Percentiles rank a stretch among this genome's conserved stretches.
Evolutionary conservation across 495 filamentous ascomycete species (phyloP).

Genomic region (Wilcoxina mikolae): DNA sequence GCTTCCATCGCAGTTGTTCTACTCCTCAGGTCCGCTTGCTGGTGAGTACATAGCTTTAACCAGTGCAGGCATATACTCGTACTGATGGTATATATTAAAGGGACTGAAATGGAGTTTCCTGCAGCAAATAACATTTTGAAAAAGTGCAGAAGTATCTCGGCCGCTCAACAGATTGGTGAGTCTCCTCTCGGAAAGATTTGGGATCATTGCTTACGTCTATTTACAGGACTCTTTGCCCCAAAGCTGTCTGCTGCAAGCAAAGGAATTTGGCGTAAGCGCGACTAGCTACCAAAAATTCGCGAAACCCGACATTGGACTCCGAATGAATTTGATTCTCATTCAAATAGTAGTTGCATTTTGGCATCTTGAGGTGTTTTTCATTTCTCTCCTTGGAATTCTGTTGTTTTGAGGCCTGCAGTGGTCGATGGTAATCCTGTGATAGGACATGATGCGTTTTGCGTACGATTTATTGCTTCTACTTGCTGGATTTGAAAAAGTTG

Average conservation of each 20-base stretch:
- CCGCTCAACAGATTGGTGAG: slow-evolving; percentile 71
- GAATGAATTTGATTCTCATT: not conserved
- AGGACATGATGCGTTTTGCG: not conserved
- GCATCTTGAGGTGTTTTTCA: not conserved
- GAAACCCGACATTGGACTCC: not conserved
- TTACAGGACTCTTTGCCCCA: slow-evolving; percentile 28
- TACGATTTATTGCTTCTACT: slow-evolving; percentile 4
- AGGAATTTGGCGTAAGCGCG: slow-evolving; percentile 26
- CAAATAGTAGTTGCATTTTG: not conserved
- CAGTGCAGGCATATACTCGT: slow-evolving; percentile 33
- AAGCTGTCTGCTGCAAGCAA: slow-evolving; percentile 25
- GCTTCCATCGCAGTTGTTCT: slow-evolving; percentile 35
- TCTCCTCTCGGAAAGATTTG: slow-evolving; percentile 13
- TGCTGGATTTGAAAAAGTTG: not conserved
- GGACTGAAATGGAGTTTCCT: slow-evolving; percentile 57
- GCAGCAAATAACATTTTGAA: slow-evolving; percentile 68
- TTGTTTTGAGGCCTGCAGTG: not conserved
- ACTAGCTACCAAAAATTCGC: slow-evolving; percentile 4
- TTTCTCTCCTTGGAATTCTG: not conserved
- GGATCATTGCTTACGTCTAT: too few relatives aligned
- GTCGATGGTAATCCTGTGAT: not conserved
- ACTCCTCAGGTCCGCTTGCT: slow-evolving; percentile 31
- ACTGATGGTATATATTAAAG: slow-evolving; percentile 33
- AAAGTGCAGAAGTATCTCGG: slow-evolving; percentile 69
- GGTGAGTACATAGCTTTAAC: slow-evolving; percentile 21